Base-by-base conservation (phyloP, 352 stramenopile species). In the Elongisporangium undulatum region DNA sequence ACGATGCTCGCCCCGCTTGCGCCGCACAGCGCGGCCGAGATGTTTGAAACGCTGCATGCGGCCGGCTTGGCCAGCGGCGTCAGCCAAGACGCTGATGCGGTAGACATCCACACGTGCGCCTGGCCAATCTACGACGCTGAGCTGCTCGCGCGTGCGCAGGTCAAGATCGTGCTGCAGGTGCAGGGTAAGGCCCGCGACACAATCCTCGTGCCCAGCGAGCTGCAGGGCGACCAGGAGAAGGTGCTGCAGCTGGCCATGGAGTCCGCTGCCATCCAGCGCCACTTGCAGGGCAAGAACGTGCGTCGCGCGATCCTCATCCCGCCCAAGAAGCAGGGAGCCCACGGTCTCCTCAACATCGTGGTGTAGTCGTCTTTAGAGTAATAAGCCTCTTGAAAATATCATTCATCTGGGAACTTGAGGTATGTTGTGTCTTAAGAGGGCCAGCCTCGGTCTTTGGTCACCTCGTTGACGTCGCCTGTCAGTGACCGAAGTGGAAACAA, bases 91-190 rank as follows among this genome's bases (percentile, higher is more conserved):
- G 34, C 19, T 23, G 2, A 12, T 23, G 34, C 6, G 13, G 61
- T 49, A 13, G 82, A 93, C 59, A 84, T 95, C 4, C 84, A 95
- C 66, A 59, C 78, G 24, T 71, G 58, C 23, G 20, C 65, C 23
- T 95, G 84, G 84, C 86, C 86, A 20, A 45, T 58, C 17, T 90
- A 79, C 58, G 79, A 95, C 50, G 51, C 64, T 3, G 58, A 55
- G 29, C 55, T 92, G 64, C 71, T 95, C 19, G 77, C 84, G 17
- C 66, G 68, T 50, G 86, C 83, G 45, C 71, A 92, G 70, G 77
- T 92, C 49, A 90, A 92, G 70, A 79, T 92, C 60, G 83, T 93
- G 53, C 67, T 95, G 22, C 86, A 95, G 52, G 81, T 95, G 38
- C 73, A 90, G 57, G 82, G 86, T 51, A 93, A 91, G 58, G 71